Conservation (phyloP, 1,284 basidiomycete species). For the Exobasidium rhododendri region DNA sequence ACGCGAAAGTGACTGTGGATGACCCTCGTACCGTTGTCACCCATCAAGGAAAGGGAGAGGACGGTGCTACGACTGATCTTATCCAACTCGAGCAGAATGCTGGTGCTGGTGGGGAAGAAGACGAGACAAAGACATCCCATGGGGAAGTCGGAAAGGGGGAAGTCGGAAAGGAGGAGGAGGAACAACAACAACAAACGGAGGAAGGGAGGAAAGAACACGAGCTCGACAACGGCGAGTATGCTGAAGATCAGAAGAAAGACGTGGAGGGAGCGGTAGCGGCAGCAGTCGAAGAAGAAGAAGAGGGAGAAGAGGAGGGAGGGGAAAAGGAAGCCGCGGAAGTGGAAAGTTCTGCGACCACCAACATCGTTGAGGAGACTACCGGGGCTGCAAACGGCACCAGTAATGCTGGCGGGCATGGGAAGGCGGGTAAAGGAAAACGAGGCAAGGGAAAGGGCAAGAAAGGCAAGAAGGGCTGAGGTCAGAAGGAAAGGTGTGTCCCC, state of each 20-base stretch:
- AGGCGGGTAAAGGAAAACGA: neutral
- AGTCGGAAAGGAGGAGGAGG: conserved; percentile 64
- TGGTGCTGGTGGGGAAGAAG: conserved; percentile 29
- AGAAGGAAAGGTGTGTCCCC: neutral
- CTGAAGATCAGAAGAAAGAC: conserved; percentile 6
- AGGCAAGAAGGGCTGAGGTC: neutral
- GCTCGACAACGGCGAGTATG: neutral
- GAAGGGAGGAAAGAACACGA: neutral
- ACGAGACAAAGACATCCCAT: conserved; percentile 62
- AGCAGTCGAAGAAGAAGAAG: neutral
- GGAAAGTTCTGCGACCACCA: neutral
- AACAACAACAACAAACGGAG: conserved; percentile 26
- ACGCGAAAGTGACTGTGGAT: neutral
- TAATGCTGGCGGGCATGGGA: neutral
- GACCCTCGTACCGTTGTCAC: neutral
- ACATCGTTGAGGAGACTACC: neutral
- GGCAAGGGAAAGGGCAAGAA: neutral
- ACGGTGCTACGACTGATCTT: neutral
- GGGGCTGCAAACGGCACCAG: neutral
- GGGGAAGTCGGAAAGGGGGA: conserved; percentile 68
- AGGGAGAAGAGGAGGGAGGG: neutral
- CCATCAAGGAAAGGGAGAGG: too few relatives aligned
- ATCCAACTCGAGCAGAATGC: neutral
- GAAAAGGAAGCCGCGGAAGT: neutral
- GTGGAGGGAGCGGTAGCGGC: conserved; percentile 17